Evolutionary conservation across 257 asterid genomes (phyloP), one percentile per base, ranked within the genome.

Genomic region (Lycium barbarum): DNA sequence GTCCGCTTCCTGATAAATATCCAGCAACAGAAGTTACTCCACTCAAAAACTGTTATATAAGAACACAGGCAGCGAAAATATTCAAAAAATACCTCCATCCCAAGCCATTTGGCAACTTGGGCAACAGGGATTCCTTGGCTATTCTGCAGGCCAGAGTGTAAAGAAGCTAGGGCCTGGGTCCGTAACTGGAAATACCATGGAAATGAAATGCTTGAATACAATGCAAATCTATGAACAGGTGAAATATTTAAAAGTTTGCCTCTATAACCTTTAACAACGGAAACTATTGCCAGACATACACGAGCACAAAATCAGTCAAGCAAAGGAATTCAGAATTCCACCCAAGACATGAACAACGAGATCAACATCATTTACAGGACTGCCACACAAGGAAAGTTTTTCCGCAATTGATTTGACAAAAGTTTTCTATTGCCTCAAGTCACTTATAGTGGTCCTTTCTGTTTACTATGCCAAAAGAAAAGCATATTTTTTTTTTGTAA

Each of bases 151-250:
- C 98, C 99, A 86, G 86, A 68, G 88, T 97, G 98, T 90, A 97
- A 89, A 40, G 98, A 95, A 84, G 98, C 98, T 88, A 97, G 97
- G 36, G 99, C 99, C 87, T 91, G 98, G 83, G 95, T 94, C 62
- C 97, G 94, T 78, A 97, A 91, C 99, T 97, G 93, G 86, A 87
- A 88, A 86, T 84, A 90, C 22, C 79, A 81, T 57, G 76, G 43
- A 83, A 79, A 72, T 76, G 76, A 72, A 68, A 78, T 54, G 49
- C 82, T 74, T 78, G 20, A 78, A 53, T 62, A 78, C 47, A 53
- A 53, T 26, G 47, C 9, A 26, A 15, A 78, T 51, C 82, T 78
- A 26, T 11, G 59, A 53, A 33, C 49, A 78, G 45, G 82, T 33
- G 22, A 53, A 78, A 26, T 78, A 78, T 53, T 76, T 49, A 76